phyloP scores from a whole-genome alignment of 257 asterid genomes.

The Capsicum baccatum region DNA sequence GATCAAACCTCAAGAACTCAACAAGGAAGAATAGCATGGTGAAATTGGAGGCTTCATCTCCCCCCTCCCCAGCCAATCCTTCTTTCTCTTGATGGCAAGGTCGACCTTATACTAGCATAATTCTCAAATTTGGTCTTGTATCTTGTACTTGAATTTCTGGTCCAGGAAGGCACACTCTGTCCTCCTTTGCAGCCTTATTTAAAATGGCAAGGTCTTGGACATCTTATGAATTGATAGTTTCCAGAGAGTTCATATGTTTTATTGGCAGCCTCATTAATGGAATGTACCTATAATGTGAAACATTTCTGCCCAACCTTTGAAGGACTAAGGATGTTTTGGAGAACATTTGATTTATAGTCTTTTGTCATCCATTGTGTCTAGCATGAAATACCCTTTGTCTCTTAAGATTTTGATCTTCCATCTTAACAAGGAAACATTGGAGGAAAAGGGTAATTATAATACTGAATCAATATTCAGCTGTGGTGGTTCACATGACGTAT shows the following conservation, averaged over 20 bases:
- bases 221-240: neutral
- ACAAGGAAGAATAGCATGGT: constrained; percentile 19
- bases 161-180: neutral
- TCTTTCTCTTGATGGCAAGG: no score
- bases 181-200: neutral
- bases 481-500: neutral
- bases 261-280: neutral
- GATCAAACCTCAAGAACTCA: neutral
- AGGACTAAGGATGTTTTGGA: neutral
- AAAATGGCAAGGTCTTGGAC: neutral
- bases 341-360: neutral
- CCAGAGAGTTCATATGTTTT: neutral
- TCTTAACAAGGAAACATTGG: neutral
- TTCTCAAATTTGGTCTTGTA: neutral
- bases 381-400: neutral
- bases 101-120: neutral
- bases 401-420: neutral
- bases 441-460: neutral
- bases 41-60: neutral
- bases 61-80: neutral
- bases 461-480: neutral
- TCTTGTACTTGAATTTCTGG: constrained; percentile 10
- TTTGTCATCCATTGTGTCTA: neutral
- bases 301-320: neutral
- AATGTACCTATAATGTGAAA: neutral